Conservation (phyloP, 1,139 yeast species). For the Nakaseomyces sp. region DNA sequence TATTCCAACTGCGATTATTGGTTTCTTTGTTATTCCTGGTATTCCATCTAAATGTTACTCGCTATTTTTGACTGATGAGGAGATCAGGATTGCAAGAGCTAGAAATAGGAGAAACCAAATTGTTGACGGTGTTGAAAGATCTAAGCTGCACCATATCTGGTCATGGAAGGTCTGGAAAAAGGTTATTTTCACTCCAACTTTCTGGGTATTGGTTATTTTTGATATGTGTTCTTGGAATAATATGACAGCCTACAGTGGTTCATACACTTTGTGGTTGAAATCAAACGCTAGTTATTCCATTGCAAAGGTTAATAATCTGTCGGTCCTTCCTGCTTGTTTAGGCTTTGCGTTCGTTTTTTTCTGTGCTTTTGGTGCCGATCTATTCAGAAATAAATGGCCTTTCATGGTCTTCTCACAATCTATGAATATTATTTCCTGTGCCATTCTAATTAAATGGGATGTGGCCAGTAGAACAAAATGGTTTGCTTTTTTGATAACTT, state of each 20-base stretch:
- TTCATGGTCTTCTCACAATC: slow-evolving; percentile 44
- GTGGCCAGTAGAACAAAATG: slow-evolving; percentile 30
- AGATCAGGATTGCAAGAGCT: slow-evolving; percentile 50
- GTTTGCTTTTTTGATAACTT: slow-evolving; percentile 33
- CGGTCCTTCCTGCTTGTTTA: slow-evolving; percentile 32
- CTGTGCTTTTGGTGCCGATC: slow-evolving; percentile 32
- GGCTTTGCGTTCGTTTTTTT: slow-evolving; percentile 31
- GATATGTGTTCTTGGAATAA: slow-evolving; percentile 33
- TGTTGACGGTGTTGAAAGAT: slow-evolving; percentile 21
- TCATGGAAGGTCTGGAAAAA: slow-evolving; percentile 28
- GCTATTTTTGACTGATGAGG: slow-evolving; percentile 50
- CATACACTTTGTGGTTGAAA: slow-evolving; percentile 33
- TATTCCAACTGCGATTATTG: slow-evolving; percentile 43
- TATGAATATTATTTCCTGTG: slow-evolving; percentile 39
- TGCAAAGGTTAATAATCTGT: slow-evolving; percentile 30
- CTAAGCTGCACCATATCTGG: slow-evolving; percentile 23
- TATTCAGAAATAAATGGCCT: slow-evolving; percentile 32
- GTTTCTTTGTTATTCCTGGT: slow-evolving; percentile 61
- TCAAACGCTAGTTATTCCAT: slow-evolving; percentile 29
- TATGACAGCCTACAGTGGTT: slow-evolving; percentile 33
- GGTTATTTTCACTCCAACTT: slow-evolving; percentile 26
- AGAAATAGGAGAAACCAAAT: slow-evolving; percentile 39
- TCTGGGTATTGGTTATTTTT: slow-evolving; percentile 30
- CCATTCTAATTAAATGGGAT: slow-evolving; percentile 41
- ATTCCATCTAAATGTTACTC: slow-evolving; percentile 48